Conservation (phyloP, 2,329 filamentous ascomycete genomes). For the Hypoxylon rubiginosum region DNA sequence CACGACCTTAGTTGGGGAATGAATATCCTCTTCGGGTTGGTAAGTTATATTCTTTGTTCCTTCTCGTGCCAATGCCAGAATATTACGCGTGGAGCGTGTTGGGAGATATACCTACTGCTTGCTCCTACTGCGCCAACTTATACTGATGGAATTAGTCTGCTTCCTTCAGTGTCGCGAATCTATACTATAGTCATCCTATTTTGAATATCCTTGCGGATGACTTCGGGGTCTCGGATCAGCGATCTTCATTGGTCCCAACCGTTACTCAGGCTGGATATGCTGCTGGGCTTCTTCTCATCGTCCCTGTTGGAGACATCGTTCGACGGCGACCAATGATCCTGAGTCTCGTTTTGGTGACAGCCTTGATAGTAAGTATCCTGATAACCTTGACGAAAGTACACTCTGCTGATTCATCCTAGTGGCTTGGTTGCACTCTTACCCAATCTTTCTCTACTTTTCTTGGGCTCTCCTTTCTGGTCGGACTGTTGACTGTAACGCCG, state of each 20-base stretch:
- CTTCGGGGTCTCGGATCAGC: constrained; percentile 78
- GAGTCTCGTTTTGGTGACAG: constrained; percentile 74
- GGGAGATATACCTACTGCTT: too few species aligned
- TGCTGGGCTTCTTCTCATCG: constrained; percentile 78
- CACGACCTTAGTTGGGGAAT: constrained; percentile 49
- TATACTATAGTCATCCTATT: constrained; percentile 87
- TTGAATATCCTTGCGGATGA: constrained; percentile 79
- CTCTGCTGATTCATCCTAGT: constrained; percentile 54
- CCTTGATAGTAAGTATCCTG: constrained; percentile 69
- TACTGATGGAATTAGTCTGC: constrained; percentile 56
- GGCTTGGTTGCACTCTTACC: constrained; percentile 80
- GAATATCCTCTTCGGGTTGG: constrained; percentile 51
- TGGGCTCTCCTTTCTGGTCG: constrained; percentile 78
- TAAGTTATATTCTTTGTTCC: constrained; percentile 42
- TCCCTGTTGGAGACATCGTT: constrained; percentile 80
- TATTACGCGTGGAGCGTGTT: background rate
- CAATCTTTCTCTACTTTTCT: constrained; percentile 73
- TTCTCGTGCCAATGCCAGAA: background rate
- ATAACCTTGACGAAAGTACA: background rate
- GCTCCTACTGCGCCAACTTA: too few species aligned
- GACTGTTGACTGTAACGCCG: constrained; percentile 85
- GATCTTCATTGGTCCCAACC: constrained; percentile 76
- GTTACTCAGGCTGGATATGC: constrained; percentile 86
- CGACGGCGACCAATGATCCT: constrained; percentile 78
- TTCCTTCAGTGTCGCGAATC: constrained; percentile 80